Conservation (phyloP, 305 asterid genomes). For the Stenogyne calaminthoides region DNA sequence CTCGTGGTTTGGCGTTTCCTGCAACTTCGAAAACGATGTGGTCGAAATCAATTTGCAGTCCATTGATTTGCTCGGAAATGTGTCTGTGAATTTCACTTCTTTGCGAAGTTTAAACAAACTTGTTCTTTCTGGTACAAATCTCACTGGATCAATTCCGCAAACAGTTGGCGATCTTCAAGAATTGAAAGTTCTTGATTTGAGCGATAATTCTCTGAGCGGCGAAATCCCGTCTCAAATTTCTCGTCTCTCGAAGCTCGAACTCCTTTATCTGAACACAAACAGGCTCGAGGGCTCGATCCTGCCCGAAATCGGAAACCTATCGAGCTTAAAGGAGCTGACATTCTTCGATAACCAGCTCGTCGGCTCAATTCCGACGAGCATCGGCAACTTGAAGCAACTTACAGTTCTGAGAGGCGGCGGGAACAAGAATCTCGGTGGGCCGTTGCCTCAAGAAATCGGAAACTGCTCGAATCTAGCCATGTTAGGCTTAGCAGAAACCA, state of each 20-base stretch:
- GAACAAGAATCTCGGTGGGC: conserved; percentile 72
- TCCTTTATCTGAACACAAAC: conserved; percentile 60
- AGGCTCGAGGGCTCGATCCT: conserved; percentile 63
- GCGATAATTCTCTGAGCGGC: conserved; percentile 69
- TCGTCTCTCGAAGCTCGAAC: conserved; percentile 47
- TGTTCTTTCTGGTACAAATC: conserved; percentile 74
- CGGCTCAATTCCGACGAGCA: conserved; percentile 58
- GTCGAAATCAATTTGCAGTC: conserved; percentile 54
- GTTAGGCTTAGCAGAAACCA: conserved; percentile 83
- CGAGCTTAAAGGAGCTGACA: conserved; percentile 46
- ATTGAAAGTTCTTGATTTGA: conserved; percentile 56
- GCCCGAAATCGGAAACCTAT: conserved; percentile 53
- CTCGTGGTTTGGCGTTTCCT: conserved; percentile 68
- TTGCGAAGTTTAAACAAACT: conserved; percentile 47
- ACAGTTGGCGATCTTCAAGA: conserved; percentile 47
- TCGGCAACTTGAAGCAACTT: conserved; percentile 64
- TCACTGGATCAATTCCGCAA: conserved; percentile 64
- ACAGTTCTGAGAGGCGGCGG: conserved; percentile 81
- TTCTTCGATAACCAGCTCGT: conserved; percentile 70
- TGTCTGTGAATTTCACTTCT: conserved; percentile 53
- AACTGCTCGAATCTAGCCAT: conserved; percentile 61
- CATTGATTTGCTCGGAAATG: conserved; percentile 64
- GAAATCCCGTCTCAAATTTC: conserved; percentile 57
- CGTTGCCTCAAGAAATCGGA: conserved; percentile 75
- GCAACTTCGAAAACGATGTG: conserved; percentile 60